Percentiles rank a stretch among this genome's conserved stretches.
phyloP scores from a whole-genome alignment of 345 rosid species.

The Eutrema yunnanense region DNA sequence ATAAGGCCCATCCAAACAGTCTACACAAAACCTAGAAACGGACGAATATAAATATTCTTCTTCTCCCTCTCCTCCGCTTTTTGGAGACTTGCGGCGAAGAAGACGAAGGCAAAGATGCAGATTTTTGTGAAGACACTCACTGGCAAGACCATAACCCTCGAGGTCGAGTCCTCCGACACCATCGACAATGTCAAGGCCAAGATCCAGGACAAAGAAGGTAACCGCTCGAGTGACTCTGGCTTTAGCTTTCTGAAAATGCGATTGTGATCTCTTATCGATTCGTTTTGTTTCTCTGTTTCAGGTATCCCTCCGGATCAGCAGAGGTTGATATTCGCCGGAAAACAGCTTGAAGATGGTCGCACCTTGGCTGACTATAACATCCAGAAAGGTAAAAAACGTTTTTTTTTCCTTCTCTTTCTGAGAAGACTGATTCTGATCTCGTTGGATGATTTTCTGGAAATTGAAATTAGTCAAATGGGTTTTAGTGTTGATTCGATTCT shows the following conservation, averaged over 20 bases:
- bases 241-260: not conserved
- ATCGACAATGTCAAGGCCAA: conserved; percentile 89
- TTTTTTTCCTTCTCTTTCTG: not conserved
- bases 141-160: conserved; percentile 92
- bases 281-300: not conserved
- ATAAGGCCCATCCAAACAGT: not conserved
- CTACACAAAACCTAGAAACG: conserved; percentile 25
- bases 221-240: not conserved
- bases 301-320: conserved; percentile 48
- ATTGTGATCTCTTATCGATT: not conserved
- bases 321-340: conserved; percentile 32
- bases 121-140: conserved; percentile 91
- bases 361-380: conserved; percentile 33
- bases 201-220: conserved; percentile 94
- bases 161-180: conserved; percentile 88
- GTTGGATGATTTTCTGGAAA: not conserved
- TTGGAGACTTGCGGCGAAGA: not conserved
- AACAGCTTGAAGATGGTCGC: conserved; percentile 32
- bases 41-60: conserved; percentile 11
- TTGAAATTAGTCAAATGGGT: not conserved
- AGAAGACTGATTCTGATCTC: not conserved
- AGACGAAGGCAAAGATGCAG: conserved; percentile 49
- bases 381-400: conserved; percentile 21
- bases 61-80: fast-evolving
- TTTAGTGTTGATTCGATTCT: not conserved